phyloP scores from a whole-genome alignment of 116 monocot species.

The Papilionanthe hybrid region DNA sequence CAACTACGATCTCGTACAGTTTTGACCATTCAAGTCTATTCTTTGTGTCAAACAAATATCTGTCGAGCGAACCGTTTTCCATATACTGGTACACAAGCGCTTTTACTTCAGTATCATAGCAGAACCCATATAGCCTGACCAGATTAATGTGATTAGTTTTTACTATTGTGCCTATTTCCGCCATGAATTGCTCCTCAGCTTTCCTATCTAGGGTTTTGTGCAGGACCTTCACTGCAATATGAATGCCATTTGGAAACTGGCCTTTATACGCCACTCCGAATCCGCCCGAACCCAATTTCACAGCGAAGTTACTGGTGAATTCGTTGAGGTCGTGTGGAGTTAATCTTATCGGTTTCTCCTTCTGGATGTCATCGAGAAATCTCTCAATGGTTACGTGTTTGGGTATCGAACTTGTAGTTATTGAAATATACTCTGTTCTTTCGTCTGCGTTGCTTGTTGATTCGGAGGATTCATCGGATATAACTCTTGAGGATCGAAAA shows the following conservation, averaged over 20 bases:
- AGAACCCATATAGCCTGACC: slow-evolving; percentile 34
- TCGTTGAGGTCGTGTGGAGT: slow-evolving; percentile 10
- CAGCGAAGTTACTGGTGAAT: slow-evolving; percentile 16
- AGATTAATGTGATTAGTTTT: slow-evolving; percentile 36
- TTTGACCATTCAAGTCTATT: slow-evolving; percentile 8
- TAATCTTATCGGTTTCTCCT: slow-evolving; percentile 26
- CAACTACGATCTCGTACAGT: slow-evolving; percentile 21
- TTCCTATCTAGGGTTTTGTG: neutral
- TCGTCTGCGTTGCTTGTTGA: neutral
- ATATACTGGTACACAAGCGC: slow-evolving; percentile 44
- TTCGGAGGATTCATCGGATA: no score
- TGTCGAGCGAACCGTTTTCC: slow-evolving; percentile 36
- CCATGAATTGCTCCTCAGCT: slow-evolving; percentile 35
- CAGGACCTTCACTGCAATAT: slow-evolving; percentile 24
- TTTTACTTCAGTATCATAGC: slow-evolving; percentile 16
- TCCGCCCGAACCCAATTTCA: slow-evolving; percentile 25
- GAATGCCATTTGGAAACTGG: slow-evolving; percentile 15
- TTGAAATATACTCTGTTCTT: neutral
- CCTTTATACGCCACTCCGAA: slow-evolving; percentile 32
- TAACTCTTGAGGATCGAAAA: neutral
- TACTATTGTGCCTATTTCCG: slow-evolving; percentile 30
- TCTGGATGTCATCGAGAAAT: slow-evolving; percentile 16
- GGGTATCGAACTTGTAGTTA: neutral
- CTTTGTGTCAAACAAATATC: slow-evolving; percentile 8
- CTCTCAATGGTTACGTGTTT: slow-evolving; percentile 13